phyloP scores from a whole-genome alignment of 2,329 filamentous ascomycete genomes.

The Leptographium galeiforme region DNA sequence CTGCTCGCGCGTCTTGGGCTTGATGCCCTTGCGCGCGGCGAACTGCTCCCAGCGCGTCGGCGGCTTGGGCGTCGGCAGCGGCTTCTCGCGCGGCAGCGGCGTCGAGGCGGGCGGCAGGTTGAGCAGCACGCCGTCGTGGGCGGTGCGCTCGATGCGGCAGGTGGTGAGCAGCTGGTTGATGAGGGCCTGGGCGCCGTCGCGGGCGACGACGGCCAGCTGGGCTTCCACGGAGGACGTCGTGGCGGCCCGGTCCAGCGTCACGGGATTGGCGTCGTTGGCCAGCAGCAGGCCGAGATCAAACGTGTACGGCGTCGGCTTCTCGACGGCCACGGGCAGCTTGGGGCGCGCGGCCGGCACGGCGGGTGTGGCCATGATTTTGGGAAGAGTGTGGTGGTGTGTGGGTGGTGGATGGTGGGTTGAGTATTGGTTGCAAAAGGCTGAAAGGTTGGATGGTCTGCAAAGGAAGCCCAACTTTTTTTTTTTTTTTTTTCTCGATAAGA shows the following conservation, averaged over 20 bases:
- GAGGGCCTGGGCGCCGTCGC: slow-evolving; percentile 81
- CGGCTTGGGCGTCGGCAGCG: slow-evolving; percentile 65
- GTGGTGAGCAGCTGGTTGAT: slow-evolving; percentile 91
- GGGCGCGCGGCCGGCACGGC: slow-evolving; percentile 22
- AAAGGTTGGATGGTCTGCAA: background rate
- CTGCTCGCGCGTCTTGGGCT: slow-evolving; percentile 69
- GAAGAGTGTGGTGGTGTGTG: too few relatives aligned
- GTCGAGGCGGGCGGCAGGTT: slow-evolving; percentile 59
- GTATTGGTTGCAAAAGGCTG: too few relatives aligned
- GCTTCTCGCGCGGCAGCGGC: slow-evolving; percentile 78
- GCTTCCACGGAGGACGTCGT: background rate
- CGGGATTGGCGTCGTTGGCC: slow-evolving; percentile 75
- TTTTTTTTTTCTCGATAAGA: background rate
- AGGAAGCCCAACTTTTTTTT: background rate
- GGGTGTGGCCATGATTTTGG: slow-evolving; percentile 17
- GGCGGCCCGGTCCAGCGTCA: slow-evolving; percentile 34
- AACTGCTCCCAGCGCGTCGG: slow-evolving; percentile 95
- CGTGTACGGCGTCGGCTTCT: slow-evolving; percentile 79
- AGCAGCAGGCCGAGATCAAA: slow-evolving; percentile 87
- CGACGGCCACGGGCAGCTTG: slow-evolving; percentile 50
- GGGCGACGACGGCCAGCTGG: slow-evolving; percentile 59
- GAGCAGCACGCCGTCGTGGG: slow-evolving; percentile 58
- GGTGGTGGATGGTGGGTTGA: background rate
- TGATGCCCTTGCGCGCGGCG: slow-evolving; percentile 93
- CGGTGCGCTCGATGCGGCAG: slow-evolving; percentile 60